phyloP scores from a whole-genome alignment of 75 land plant genomes.

The Ceratopteris richardii region DNA sequence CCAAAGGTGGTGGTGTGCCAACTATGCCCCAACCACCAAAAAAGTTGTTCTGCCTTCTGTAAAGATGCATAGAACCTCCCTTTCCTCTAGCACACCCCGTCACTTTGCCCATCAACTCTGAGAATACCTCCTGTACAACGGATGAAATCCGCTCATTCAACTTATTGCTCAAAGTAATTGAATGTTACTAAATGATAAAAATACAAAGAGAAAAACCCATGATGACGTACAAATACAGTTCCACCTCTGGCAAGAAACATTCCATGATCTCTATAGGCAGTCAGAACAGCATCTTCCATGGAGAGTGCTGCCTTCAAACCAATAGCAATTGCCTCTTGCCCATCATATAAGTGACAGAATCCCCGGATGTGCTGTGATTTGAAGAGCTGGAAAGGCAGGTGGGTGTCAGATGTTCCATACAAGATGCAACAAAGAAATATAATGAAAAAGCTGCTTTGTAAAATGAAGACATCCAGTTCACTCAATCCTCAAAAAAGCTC shows the following conservation, averaged over 20 bases:
- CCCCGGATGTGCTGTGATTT: slow-evolving; percentile 35
- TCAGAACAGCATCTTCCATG: slow-evolving; percentile 27
- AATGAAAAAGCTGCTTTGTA: too few relatives aligned
- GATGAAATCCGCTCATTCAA: too few relatives aligned
- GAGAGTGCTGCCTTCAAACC: slow-evolving; percentile 34
- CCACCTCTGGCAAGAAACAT: slow-evolving; percentile 40
- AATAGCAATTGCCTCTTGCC: slow-evolving; percentile 35
- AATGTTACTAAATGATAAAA: too few relatives aligned
- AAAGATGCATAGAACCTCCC: slow-evolving; percentile 48
- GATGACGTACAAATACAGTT: slow-evolving; percentile 19
- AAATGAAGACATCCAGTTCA: too few relatives aligned
- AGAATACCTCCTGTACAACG: slow-evolving; percentile 22
- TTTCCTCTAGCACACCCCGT: slow-evolving; percentile 37
- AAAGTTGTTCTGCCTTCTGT: slow-evolving; percentile 24
- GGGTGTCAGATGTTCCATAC: too few relatives aligned
- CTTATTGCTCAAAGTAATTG: too few relatives aligned
- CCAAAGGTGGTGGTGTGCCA: slow-evolving; percentile 30
- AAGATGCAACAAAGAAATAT: too few relatives aligned
- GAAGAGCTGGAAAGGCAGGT: slow-evolving; percentile 36
- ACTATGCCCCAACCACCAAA: slow-evolving; percentile 46
- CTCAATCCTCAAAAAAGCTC: too few relatives aligned
- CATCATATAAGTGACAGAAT: slow-evolving; percentile 46
- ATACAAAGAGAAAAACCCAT: too few relatives aligned
- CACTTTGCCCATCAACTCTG: slow-evolving; percentile 36
- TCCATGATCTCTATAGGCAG: slow-evolving; percentile 43